These are phyloP conservation scores for Myxozyma sirexii DNA, from an alignment of 805 yeast genomes.

Conservation along the genomic window DNA sequence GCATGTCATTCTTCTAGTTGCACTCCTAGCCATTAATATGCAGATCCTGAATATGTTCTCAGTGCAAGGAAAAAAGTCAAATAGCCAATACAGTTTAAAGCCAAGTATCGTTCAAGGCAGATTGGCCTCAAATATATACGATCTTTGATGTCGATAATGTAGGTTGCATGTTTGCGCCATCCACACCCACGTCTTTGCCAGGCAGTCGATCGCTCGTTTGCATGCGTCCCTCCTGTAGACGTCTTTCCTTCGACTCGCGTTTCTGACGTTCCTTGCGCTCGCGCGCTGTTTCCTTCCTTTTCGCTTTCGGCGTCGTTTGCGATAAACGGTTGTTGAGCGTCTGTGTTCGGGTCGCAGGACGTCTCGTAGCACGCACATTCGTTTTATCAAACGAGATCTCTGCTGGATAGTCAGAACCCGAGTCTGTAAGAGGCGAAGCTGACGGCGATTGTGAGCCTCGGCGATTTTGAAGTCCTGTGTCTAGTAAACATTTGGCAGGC, in stretches of 20 bases:
- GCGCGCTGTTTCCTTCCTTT: conserved; percentile 29
- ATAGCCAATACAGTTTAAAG: not conserved
- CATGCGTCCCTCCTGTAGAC: not conserved
- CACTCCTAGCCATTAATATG: not conserved
- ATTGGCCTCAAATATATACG: conserved; percentile 13
- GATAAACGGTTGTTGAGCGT: not conserved
- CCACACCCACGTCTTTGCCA: not conserved
- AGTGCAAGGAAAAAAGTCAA: not conserved
- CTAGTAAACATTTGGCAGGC: not conserved
- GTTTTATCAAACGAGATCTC: not conserved
- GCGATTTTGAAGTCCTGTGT: not conserved
- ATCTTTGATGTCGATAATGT: conserved; percentile 16
- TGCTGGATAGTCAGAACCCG: not conserved
- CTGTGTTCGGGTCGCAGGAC: conserved; percentile 5
- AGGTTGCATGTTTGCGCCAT: not conserved
- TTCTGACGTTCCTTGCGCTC: conserved; percentile 34
- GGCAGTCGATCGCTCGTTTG: not conserved
- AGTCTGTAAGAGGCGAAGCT: conserved; percentile 6
- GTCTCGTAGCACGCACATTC: not conserved
- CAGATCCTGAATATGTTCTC: not conserved
- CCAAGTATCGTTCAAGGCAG: not conserved
- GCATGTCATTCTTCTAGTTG: too few relatives aligned
- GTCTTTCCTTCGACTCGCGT: conserved; percentile 30
- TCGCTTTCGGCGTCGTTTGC: conserved; percentile 4
- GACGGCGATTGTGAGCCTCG: not conserved